Evolutionary conservation across 2,329 filamentous ascomycete genomes (phyloP).

Genomic region (Claviceps lovelessii): DNA sequence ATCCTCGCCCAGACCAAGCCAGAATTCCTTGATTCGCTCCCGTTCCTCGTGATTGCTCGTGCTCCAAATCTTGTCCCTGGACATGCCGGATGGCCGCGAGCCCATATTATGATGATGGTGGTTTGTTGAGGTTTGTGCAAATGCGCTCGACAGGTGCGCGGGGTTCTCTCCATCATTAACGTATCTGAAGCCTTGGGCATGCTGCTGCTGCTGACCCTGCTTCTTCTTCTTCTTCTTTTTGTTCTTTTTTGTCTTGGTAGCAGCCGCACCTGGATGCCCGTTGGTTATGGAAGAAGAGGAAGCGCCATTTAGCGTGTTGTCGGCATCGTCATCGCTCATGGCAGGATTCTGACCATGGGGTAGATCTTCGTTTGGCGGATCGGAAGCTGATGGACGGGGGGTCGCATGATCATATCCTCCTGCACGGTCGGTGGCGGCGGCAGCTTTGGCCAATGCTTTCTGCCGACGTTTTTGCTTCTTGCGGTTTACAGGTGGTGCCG

Average conservation of each 20-base stretch:
- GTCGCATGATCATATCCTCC: slow-evolving; percentile 27
- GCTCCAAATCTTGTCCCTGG: slow-evolving; percentile 90
- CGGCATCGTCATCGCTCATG: slow-evolving; percentile 38
- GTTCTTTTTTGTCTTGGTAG: slow-evolving; percentile 37
- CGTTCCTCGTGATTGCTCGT: slow-evolving; percentile 88
- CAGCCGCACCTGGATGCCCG: slow-evolving; percentile 13
- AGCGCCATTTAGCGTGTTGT: slow-evolving; percentile 23
- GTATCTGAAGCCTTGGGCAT: slow-evolving; percentile 9
- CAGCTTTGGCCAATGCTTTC: slow-evolving; percentile 63
- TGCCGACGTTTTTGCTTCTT: slow-evolving; percentile 92
- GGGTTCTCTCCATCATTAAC: slow-evolving; percentile 8
- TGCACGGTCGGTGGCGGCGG: slow-evolving; percentile 26
- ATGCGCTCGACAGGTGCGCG: neutral
- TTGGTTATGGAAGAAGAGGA: slow-evolving; percentile 16
- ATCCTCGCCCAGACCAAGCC: slow-evolving; percentile 85
- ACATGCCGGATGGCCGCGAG: slow-evolving; percentile 30
- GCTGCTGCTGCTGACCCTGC: slow-evolving; percentile 18
- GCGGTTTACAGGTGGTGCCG: slow-evolving; percentile 53
- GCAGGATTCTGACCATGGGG: slow-evolving; percentile 34
- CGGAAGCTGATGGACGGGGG: slow-evolving; percentile 14
- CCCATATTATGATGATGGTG: slow-evolving; percentile 4
- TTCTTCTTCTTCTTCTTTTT: slow-evolving; percentile 55
- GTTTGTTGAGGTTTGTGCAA: slow-evolving; percentile 15
- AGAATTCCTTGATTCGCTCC: slow-evolving; percentile 95
- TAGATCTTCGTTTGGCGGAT: slow-evolving; percentile 10